These are phyloP conservation scores for Chrysopogon serrulatus DNA, from an alignment of 176 grass and related monocot genomes.

Conservation along the genomic window DNA sequence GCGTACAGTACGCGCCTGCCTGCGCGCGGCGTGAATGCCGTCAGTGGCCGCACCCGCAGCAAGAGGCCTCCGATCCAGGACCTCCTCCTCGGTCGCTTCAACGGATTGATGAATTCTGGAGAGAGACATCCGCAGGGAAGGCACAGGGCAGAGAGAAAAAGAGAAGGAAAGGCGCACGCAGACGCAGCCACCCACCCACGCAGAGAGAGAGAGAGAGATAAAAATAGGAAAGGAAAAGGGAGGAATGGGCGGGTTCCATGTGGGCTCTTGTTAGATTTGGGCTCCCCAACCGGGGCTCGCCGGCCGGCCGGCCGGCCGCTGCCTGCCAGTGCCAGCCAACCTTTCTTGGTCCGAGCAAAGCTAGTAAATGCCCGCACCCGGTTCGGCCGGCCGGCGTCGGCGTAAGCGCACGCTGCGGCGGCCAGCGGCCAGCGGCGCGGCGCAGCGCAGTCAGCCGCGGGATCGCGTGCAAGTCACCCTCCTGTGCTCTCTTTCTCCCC, in stretches of 20 bases:
- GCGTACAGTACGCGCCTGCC: background rate
- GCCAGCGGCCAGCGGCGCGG: too few relatives aligned
- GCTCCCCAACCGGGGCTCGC: background rate
- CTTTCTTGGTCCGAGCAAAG: conserved; percentile 36
- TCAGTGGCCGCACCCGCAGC: background rate
- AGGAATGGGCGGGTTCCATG: conserved; percentile 17
- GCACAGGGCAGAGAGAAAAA: too few relatives aligned
- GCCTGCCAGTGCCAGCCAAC: too few relatives aligned
- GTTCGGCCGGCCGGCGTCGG: background rate
- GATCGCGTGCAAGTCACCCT: background rate
- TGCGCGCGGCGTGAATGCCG: conserved; percentile 5
- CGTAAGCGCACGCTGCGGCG: background rate
- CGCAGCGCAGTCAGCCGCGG: background rate
- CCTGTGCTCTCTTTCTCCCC: background rate
- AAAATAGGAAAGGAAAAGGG: background rate
- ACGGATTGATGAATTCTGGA: background rate
- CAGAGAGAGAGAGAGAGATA: too few relatives aligned
- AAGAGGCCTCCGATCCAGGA: background rate
- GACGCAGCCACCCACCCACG: background rate
- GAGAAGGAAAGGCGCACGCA: background rate
- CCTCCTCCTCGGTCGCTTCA: background rate
- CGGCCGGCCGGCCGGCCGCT: too few relatives aligned
- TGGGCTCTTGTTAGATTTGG: conserved; percentile 13
- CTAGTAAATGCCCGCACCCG: background rate
- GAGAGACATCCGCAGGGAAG: background rate